Base-by-base conservation (phyloP, 148 eudicot genomes). In the Cornus suecica region DNA sequence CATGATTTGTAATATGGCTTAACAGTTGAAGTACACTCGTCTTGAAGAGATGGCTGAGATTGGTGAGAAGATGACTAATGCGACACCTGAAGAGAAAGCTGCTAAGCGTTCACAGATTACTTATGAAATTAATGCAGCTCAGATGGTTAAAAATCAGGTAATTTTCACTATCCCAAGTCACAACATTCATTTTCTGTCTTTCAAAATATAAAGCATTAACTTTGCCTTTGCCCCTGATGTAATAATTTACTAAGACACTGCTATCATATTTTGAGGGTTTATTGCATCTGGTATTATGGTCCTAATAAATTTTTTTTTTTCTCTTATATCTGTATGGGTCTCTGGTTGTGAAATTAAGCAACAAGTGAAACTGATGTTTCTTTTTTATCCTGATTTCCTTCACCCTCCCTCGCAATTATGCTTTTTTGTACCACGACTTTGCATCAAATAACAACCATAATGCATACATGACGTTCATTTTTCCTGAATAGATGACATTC, bases 1-100 rank as follows among this genome's bases (percentile, higher is more conserved):
- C 37, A 32, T 32, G 7, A 32, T 4, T 32, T 32, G 37, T 4
- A 32, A 32, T 32, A 0, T 32, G 37, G 7, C 37, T 32, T 8
- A 32, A 32, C 94, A 93, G 84, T 84, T 95, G 87, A 93, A 95
- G 90, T 78, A 87, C 81, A 84, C 91, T 64, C 87, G 91, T 34
- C 97, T 97, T 14, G 97, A 92, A 78, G 92, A 95, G 62, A 86
- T 91, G 96, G 97, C 94, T 64, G 85, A 90, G 75, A 91, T 95
- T 66, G 85, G 97, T 79, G 93, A 93, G 80, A 92, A 93, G 85
- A 92, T 95, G 96, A 94, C 99, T 30, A 92, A 86, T 80, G 91
- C 97, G 69, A 82, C 93, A 32, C 97, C 97, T 11, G 97, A 95
- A 65, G 97, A 92, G 70, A 68, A 91, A 58, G 97, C 99, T 24